phyloP scores from a whole-genome alignment of 192 early-diverging fungal genomes.

The Entomortierella lignicola region DNA sequence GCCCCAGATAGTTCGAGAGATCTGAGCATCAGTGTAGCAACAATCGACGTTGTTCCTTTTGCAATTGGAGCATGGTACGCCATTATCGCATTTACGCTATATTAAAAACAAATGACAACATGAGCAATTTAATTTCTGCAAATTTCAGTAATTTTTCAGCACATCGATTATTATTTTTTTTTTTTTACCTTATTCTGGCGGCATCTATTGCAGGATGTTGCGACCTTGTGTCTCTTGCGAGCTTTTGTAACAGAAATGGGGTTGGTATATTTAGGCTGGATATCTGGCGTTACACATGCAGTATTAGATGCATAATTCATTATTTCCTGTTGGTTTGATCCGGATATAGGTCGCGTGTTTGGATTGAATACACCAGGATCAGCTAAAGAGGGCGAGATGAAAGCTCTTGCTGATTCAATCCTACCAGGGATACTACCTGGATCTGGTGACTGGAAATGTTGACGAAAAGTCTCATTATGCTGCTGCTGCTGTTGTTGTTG shows the following conservation, averaged over 20 bases:
- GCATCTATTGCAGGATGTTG: conserved; percentile 41
- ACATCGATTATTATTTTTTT: neutral
- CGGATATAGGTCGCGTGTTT: neutral
- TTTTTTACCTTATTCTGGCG: conserved; percentile 32
- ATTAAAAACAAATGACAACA: neutral
- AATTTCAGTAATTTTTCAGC: neutral
- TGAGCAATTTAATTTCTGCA: neutral
- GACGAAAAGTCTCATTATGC: neutral
- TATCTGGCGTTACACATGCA: neutral
- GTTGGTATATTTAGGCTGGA: neutral
- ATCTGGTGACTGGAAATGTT: neutral
- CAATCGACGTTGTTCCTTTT: conserved; percentile 30
- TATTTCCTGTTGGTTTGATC: neutral
- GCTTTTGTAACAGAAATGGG: neutral
- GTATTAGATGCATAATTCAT: neutral
- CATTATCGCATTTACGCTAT: conserved; percentile 37
- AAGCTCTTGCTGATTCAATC: neutral
- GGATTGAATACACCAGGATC: neutral
- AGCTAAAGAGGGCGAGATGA: neutral
- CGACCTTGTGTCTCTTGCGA: conserved; percentile 41
- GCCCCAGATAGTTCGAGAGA: conserved; percentile 32
- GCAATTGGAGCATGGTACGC: conserved; percentile 28
- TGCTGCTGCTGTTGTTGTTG: conserved; percentile 8
- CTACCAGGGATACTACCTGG: too few relatives aligned
- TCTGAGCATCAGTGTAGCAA: conserved; percentile 29